Conservation (phyloP, 495 filamentous ascomycete genomes). For the Aspergillus ellipticus region DNA sequence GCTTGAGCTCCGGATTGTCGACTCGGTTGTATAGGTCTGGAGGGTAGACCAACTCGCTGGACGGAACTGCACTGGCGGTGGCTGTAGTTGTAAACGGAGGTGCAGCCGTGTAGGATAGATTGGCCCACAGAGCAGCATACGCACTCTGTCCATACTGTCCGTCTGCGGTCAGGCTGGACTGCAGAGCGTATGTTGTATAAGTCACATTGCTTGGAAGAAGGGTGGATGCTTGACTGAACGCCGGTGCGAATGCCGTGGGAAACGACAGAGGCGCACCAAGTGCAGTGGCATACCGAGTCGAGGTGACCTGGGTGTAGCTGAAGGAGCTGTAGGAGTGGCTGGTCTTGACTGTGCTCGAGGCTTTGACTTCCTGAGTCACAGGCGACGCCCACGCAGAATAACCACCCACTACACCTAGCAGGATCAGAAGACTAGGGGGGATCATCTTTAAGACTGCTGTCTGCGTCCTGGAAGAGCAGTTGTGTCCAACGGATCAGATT, state of each 20-base stretch:
- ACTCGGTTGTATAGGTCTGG: slow-evolving; percentile 29
- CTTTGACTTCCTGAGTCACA: neutral
- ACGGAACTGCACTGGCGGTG: slow-evolving; percentile 31
- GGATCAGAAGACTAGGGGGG: neutral
- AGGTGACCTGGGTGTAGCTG: slow-evolving; percentile 5
- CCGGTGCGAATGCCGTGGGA: slow-evolving; percentile 4
- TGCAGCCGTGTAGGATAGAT: slow-evolving; percentile 25
- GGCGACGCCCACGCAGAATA: neutral
- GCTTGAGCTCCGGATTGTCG: slow-evolving; percentile 23
- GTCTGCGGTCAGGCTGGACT: slow-evolving; percentile 1
- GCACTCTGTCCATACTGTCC: slow-evolving; percentile 34
- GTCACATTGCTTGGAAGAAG: slow-evolving; percentile 1
- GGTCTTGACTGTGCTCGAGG: neutral
- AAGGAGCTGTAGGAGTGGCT: slow-evolving; percentile 4
- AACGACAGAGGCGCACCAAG: slow-evolving; percentile 4
- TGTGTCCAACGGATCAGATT: too few relatives aligned
- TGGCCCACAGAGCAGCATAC: slow-evolving; percentile 32
- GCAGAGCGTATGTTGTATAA: slow-evolving; percentile 4
- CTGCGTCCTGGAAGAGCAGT: too few relatives aligned
- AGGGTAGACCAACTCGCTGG: slow-evolving; percentile 32
- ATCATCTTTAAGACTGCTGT: neutral
- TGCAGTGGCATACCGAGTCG: slow-evolving; percentile 5
- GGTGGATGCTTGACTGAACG: slow-evolving; percentile 4
- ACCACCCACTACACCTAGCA: neutral
- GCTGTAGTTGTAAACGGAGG: slow-evolving; percentile 32